Base-by-base conservation (phyloP, 441 rosid species). In the Populus hybrid region DNA sequence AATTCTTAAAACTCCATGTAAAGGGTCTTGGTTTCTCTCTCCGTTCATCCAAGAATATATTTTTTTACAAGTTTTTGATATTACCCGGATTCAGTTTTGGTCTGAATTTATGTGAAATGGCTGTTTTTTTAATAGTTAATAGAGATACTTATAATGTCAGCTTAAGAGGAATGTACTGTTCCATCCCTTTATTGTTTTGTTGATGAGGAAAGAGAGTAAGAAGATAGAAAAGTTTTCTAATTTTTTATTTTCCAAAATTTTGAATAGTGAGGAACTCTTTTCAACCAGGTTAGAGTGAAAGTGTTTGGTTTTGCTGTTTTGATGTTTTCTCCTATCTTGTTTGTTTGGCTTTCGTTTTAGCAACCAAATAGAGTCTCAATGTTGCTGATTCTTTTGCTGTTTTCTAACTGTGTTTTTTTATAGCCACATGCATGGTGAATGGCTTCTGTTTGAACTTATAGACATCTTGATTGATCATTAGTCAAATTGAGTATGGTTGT, bases 121-220 rank as follows among this genome's bases (percentile, higher is more conserved):
- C 68, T 79, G 50, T 78, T 78, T 50, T 1, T 38, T 38, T 82
- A 1, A 38, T 28, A 76, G 50, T 80, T 40, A 20, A 21, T 50
- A 32, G 46, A n/a, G 40, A 6, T 80, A 54, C 36, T 46, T 81
- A 46, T 73, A 14, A 14, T 74, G 35, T 64, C 16, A n/a, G 42
- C 42, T 38, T 38, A 38, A 1, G 42, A 38, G 0, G 42, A 38
- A 38, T 38, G 42, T 38, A 38, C 42, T 38, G 42, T 38, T 38
- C 12, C 42, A 38, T 38, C 2, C 42, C 42, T 38, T 38, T 54
- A 76, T 79, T 81, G 35, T 5, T 75, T 76, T 40, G 57, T 73
- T 81, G 34, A 38, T 32, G 63, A 61, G 81, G 61, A 71, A 40
- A 32, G 28, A n/a, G 71, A 57, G 46, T 32, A 0, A 38, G 42